A percentile compares a stretch with the other conserved stretches of the same genome.
These are phyloP conservation scores for Chenopodium quinoa DNA, from an alignment of 148 eudicot genomes.

Conservation along the genomic window DNA sequence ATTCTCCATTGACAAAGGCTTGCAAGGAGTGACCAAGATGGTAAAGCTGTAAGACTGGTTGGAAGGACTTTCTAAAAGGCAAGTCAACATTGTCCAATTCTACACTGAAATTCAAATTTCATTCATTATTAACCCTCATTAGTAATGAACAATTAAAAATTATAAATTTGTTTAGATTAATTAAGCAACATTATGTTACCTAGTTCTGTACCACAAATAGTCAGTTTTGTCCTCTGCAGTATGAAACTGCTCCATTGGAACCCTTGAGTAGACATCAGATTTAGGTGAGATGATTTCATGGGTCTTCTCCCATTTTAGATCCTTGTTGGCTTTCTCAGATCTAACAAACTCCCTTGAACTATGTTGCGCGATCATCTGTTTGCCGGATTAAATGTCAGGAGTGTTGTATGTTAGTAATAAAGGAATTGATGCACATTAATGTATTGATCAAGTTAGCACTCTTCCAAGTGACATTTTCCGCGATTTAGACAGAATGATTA, in stretches of 20 bases:
- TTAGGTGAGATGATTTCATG: slow-evolving; percentile 46
- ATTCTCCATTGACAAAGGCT: slow-evolving; percentile 73
- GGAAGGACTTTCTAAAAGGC: slow-evolving; percentile 52
- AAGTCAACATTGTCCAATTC: slow-evolving; percentile 54
- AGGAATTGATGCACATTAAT: neutral
- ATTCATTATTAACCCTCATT: neutral
- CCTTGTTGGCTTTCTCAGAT: slow-evolving; percentile 39
- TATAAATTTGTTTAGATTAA: neutral
- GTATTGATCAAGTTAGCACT: neutral
- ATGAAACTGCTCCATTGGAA: slow-evolving; percentile 57
- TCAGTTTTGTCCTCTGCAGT: slow-evolving; percentile 63
- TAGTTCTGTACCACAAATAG: slow-evolving; percentile 85
- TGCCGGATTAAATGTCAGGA: neutral
- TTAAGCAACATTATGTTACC: slow-evolving; percentile 31
- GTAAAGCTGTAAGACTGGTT: slow-evolving; percentile 59
- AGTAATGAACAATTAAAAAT: neutral
- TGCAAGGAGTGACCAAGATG: slow-evolving; percentile 73
- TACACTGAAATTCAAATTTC: slow-evolving; percentile 41
- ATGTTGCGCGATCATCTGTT: slow-evolving; percentile 70
- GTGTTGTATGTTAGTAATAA: neutral
- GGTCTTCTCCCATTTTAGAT: slow-evolving; percentile 64
- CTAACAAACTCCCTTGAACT: slow-evolving; percentile 49
- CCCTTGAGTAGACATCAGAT: slow-evolving; percentile 15
- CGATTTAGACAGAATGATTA: too few species aligned
- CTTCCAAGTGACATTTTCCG: neutral